Conservation (phyloP, 306 rosid species). For the Hippophae rhamnoides region DNA sequence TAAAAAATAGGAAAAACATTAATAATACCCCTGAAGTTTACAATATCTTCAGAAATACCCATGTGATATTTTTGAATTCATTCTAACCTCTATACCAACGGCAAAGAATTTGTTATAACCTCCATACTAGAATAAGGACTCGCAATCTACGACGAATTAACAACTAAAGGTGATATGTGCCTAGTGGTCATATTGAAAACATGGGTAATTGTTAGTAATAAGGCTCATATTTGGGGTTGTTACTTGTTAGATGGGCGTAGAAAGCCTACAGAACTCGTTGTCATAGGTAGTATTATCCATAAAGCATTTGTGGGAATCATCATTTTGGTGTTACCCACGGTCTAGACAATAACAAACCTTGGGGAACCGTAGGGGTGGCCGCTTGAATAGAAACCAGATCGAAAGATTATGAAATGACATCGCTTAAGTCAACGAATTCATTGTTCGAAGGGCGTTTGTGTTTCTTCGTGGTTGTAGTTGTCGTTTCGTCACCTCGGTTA, state of each 20-base stretch:
- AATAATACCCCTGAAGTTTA: too few relatives aligned
- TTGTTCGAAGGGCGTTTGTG: constrained; percentile 42
- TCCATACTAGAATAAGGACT: background rate
- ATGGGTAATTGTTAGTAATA: constrained; percentile 34
- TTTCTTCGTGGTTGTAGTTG: constrained; percentile 25
- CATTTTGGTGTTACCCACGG: constrained; percentile 32
- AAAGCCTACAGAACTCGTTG: constrained; percentile 7
- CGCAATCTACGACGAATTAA: background rate
- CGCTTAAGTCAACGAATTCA: constrained; percentile 37
- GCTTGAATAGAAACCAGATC: constrained; percentile 43
- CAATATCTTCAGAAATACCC: too few relatives aligned
- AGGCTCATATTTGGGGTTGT: constrained; percentile 46
- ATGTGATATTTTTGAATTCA: too few relatives aligned
- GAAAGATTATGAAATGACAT: constrained; percentile 27
- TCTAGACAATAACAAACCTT: constrained; percentile 51
- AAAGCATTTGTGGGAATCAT: constrained; percentile 50
- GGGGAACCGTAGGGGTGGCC: constrained; percentile 23
- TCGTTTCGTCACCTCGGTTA: background rate
- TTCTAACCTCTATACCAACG: background rate
- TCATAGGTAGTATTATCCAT: constrained; percentile 48
- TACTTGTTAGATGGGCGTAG: constrained; percentile 17
- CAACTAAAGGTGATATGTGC: constrained; percentile 29
- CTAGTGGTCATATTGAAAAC: constrained; percentile 37
- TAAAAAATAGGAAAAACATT: too few relatives aligned
- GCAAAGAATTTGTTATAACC: background rate